These are phyloP conservation scores for Podospora bellae-mahoneyi DNA, from an alignment of 495 filamentous ascomycete genomes.

Conservation along the genomic window DNA sequence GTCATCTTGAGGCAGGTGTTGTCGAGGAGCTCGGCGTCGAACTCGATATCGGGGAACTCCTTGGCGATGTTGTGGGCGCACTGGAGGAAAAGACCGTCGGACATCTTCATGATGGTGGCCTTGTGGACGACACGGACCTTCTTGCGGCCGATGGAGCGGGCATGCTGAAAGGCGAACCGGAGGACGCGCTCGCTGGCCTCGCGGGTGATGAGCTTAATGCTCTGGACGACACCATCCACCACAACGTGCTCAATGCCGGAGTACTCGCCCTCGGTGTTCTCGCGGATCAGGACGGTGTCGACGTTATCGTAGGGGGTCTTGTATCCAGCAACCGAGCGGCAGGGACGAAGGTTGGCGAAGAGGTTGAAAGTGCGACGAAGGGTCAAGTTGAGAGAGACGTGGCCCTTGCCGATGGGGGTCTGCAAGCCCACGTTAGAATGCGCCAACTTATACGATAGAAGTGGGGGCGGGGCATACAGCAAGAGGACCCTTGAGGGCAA, in stretches of 20 bases:
- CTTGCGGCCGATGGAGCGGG: slow-evolving; percentile 80
- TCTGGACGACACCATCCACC: slow-evolving; percentile 95
- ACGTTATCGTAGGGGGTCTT: slow-evolving; percentile 98
- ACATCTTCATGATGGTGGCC: slow-evolving; percentile 99
- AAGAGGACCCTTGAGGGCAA: slow-evolving; percentile 95
- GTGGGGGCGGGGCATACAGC: slow-evolving; percentile 60
- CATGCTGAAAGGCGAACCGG: slow-evolving; percentile 96
- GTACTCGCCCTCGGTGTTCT: slow-evolving; percentile 99
- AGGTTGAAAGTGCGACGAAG: slow-evolving; percentile 99
- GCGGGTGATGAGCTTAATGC: slow-evolving; percentile 96
- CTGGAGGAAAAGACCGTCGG: slow-evolving; percentile 93
- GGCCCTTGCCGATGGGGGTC: slow-evolving; percentile 97
- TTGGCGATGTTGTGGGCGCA: slow-evolving; percentile 79
- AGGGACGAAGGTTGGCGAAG: slow-evolving; percentile 97
- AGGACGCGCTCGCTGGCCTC: slow-evolving; percentile 93
- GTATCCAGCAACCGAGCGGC: slow-evolving; percentile 92
- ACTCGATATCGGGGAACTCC: slow-evolving; percentile 91
- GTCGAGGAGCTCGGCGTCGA: slow-evolving; percentile 95
- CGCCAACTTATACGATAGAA: background rate
- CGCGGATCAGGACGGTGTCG: slow-evolving; percentile 95
- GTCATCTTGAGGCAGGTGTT: slow-evolving; percentile 98
- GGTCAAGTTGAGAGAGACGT: slow-evolving; percentile 97
- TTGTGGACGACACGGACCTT: slow-evolving; percentile 98
- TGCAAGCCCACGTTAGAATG: slow-evolving; percentile 35
- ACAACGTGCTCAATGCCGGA: slow-evolving; percentile 98